phyloP scores from a whole-genome alignment of 768 basidiomycete genomes.

The Obba rivulosa region DNA sequence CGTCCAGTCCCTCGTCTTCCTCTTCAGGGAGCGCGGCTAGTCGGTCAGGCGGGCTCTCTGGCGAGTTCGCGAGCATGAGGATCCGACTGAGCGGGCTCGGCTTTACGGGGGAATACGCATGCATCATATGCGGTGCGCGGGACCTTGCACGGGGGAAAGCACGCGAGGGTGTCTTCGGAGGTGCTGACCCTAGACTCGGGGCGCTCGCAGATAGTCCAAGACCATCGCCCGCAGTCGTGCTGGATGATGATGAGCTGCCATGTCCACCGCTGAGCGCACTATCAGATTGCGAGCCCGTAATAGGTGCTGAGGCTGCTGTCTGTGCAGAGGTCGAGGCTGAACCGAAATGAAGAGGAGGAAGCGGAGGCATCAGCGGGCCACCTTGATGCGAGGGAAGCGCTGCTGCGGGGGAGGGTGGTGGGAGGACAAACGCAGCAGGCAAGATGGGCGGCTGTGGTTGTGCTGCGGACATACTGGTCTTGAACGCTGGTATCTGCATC shows the following conservation, averaged over 20 bases:
- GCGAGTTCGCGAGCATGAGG: constrained; percentile 61
- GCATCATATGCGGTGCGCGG: constrained; percentile 58
- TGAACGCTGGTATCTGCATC: constrained; percentile 22
- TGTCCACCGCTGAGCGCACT: background rate
- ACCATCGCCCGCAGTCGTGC: constrained; percentile 1
- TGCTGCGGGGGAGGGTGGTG: constrained; percentile 70
- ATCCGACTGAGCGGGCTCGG: constrained; percentile 81
- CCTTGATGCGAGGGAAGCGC: constrained; percentile 48
- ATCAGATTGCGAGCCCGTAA: constrained; percentile 1
- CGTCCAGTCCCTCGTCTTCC: constrained; percentile 12
- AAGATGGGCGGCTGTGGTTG: constrained; percentile 41
- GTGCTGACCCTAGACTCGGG: too few relatives aligned
- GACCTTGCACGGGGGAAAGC: constrained; percentile 72
- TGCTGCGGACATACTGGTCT: constrained; percentile 21
- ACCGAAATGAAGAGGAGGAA: constrained; percentile 4
- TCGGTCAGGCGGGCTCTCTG: constrained; percentile 13
- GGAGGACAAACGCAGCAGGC: constrained; percentile 69
- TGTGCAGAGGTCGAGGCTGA: background rate
- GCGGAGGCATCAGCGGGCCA: constrained; percentile 24
- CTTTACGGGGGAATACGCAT: constrained; percentile 77
- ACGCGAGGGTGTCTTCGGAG: constrained; percentile 9
- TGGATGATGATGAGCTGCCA: background rate
- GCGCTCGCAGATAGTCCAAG: constrained; percentile 29
- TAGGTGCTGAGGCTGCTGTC: too few relatives aligned
- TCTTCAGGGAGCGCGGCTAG: constrained; percentile 18